Base-by-base conservation (phyloP, 2,329 filamentous ascomycete species). In the Calonectria fujianensis region DNA sequence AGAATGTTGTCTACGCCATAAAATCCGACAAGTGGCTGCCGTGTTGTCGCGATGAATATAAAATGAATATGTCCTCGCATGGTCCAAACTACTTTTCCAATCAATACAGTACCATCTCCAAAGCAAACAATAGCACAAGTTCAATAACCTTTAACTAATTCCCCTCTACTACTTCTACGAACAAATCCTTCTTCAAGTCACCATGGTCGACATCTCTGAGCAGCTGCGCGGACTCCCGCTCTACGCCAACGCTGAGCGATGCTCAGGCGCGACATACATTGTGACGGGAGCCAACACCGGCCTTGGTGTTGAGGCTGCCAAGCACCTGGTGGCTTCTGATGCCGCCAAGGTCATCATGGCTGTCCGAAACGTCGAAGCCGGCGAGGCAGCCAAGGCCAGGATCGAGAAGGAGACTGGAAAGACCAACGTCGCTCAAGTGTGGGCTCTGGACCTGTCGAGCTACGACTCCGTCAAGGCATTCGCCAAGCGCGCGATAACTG, bases 281-380 rank as follows among this genome's bases (percentile, higher is more conserved):
- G 78, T 88, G 52, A 87, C 85, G 0, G 86, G 86, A 45, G 81
- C 84, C 66, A 88, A 87, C 71, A 80, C 77, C 27, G 86, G 86
- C 11, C 79, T 87, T 1, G 86, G 86, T 2, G 80, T 85, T 27
- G 86, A 87, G 75, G 84, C 85, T 9, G 83, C 85, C 6, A 83
- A 83, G 14, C 84, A 87, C 69, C 82, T 86, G 54, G 80, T 82
- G 8, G 80, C 80, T 2, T 83, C 86, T 6, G 79, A 82, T 7
- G 85, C 84, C 2, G 74, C 77, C 7, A 84, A 83, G 27, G 81
- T 88, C 41, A 85, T 88, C 64, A 80, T 88, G 57, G 86, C 73
- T 8, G 75, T 76, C 7, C 73, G 75, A 13, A 73, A 70, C 48
- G 32, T 72, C 4, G 29, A 29, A 14, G 65, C 69, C 13, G 75